These are phyloP conservation scores for Hericium erinaceus DNA, from an alignment of 768 basidiomycete species.

Conservation along the genomic window DNA sequence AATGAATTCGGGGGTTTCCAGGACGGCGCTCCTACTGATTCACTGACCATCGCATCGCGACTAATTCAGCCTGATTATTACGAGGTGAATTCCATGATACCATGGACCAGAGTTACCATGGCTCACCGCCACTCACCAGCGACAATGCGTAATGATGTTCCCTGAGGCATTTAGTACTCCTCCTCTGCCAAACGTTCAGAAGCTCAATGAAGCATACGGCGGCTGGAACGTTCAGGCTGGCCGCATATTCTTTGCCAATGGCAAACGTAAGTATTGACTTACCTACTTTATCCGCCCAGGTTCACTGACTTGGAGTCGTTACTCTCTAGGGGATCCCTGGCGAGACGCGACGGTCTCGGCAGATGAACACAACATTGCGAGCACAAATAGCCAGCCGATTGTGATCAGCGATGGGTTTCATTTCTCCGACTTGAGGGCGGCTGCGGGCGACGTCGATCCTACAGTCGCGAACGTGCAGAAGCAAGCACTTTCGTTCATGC, in stretches of 20 bases:
- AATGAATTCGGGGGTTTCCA: slow-evolving; percentile 51
- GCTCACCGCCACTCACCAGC: background rate
- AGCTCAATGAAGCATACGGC: slow-evolving; percentile 12
- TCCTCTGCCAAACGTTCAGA: slow-evolving; percentile 6
- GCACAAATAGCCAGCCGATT: slow-evolving; percentile 48
- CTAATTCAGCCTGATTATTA: background rate
- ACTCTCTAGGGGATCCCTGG: slow-evolving; percentile 53
- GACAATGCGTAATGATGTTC: slow-evolving; percentile 15
- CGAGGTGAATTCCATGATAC: background rate
- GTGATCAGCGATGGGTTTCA: slow-evolving; percentile 57
- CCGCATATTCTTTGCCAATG: slow-evolving; percentile 18
- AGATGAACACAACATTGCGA: slow-evolving; percentile 32
- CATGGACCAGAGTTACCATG: background rate
- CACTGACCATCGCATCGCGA: background rate
- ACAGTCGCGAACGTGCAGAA: background rate
- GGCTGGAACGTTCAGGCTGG: slow-evolving; percentile 17
- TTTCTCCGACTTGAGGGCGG: slow-evolving; percentile 44
- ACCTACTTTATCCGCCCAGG: background rate
- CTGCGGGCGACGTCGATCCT: slow-evolving; percentile 34
- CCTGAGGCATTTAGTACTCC: slow-evolving; percentile 13
- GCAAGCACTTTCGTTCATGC: background rate
- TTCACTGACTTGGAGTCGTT: background rate
- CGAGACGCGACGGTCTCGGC: slow-evolving; percentile 60
- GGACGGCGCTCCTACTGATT: background rate
- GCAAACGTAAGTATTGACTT: background rate